Percentiles rank a stretch among this genome's conserved stretches.
Evolutionary conservation across 495 filamentous ascomycete species (phyloP).

Genomic region (Geopyxis carbonaria): DNA sequence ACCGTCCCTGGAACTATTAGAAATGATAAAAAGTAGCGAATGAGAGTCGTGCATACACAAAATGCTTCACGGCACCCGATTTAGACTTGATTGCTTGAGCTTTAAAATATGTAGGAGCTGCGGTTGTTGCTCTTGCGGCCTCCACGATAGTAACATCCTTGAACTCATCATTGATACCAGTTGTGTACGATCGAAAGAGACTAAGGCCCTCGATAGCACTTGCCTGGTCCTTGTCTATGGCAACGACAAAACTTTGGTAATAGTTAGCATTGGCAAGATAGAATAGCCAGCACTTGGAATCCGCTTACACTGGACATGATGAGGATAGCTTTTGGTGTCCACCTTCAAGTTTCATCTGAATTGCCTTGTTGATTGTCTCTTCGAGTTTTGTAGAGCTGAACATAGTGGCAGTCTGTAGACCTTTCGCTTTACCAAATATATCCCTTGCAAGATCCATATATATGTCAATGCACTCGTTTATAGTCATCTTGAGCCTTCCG

Average conservation of each 20-base stretch:
- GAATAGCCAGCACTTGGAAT: no score
- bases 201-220: background rate
- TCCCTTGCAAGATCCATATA: background rate
- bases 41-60: constrained; percentile 1
- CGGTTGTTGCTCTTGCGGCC: constrained; percentile 9
- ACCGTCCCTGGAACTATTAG: constrained; percentile 2
- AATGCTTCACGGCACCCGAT: background rate
- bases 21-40: background rate
- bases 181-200: constrained; percentile 1
- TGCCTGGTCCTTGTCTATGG: constrained; percentile 3
- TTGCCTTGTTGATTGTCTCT: background rate
- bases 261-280: no score
- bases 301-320: constrained; percentile 4
- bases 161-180: background rate
- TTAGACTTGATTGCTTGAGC: background rate
- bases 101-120: constrained; percentile 9
- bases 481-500: constrained; percentile 3
- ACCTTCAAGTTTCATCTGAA: background rate
- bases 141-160: constrained; percentile 3
- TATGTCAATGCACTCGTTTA: constrained; percentile 3
- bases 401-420: background rate
- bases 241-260: constrained; percentile 2
- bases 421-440: constrained; percentile 1
- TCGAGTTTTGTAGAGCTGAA: constrained; percentile 3
- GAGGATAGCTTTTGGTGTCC: no score